Evolutionary conservation across 2,329 filamentous ascomycete genomes (phyloP).

Genomic region (Talaromyces sp.): DNA sequence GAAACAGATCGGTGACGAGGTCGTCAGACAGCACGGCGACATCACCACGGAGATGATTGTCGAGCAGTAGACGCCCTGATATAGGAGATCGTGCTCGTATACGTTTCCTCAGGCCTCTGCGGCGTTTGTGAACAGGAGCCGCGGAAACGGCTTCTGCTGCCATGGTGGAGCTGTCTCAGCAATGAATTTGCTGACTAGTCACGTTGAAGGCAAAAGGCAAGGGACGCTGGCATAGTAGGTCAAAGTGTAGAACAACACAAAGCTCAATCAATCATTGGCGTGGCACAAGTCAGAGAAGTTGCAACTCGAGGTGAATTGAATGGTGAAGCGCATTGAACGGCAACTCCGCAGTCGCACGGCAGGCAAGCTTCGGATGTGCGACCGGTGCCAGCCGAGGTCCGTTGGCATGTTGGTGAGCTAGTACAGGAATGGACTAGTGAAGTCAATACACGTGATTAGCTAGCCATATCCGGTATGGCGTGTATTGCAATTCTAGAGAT

Average conservation of each 20-base stretch:
- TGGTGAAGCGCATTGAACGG: neutral
- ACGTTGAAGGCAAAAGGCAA: neutral
- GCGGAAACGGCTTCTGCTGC: conserved; percentile 7
- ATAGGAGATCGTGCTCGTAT: conserved; percentile 62
- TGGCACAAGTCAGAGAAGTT: neutral
- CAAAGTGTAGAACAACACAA: neutral
- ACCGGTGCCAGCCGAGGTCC: conserved; percentile 3
- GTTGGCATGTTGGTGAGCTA: neutral
- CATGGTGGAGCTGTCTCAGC: conserved; percentile 6
- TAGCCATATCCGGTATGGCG: neutral
- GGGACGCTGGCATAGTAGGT: neutral
- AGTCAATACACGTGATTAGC: neutral
- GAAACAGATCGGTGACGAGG: conserved; percentile 75
- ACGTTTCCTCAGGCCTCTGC: conserved; percentile 42
- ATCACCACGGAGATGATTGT: conserved; percentile 79
- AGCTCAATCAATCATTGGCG: neutral
- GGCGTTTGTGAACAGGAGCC: conserved; percentile 38
- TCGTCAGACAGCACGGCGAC: conserved; percentile 82
- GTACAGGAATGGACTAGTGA: neutral
- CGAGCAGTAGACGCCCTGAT: conserved; percentile 73
- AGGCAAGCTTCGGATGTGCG: conserved; percentile 1
- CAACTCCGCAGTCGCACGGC: conserved; percentile 1
- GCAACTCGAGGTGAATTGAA: neutral
- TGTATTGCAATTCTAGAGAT: neutral
- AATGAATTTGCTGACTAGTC: neutral